Conservation (phyloP, 495 filamentous ascomycete species). For the Apodospora peruviana region DNA sequence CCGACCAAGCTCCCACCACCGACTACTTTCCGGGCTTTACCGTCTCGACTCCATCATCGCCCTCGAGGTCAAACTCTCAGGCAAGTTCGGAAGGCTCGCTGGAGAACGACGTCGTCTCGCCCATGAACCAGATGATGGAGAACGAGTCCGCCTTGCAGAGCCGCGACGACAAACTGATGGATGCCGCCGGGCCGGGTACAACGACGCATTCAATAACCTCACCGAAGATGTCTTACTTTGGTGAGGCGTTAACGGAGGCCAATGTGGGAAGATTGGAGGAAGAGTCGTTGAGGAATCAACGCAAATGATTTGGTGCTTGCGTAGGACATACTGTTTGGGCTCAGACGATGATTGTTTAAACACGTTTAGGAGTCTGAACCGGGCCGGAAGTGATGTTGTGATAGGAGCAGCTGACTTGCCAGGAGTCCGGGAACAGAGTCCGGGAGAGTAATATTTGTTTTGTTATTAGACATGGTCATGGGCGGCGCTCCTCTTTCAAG, state of each 20-base stretch:
- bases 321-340: too few relatives aligned
- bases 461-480: too few relatives aligned
- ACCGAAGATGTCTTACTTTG: slow-evolving; percentile 3
- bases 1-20: not conserved
- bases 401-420: too few relatives aligned
- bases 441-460: too few relatives aligned
- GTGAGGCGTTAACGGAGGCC: not conserved
- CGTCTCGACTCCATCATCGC: not conserved
- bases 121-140: slow-evolving; percentile 7
- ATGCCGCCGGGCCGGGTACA: slow-evolving; percentile 21
- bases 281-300: not conserved
- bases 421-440: too few relatives aligned
- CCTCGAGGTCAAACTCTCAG: not conserved
- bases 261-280: not conserved
- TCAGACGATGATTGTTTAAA: too few relatives aligned
- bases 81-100: not conserved
- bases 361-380: too few relatives aligned
- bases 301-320: too few relatives aligned
- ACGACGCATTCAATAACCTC: slow-evolving; percentile 5
- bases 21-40: slow-evolving; percentile 9
- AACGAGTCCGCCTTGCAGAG: slow-evolving; percentile 26
- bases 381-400: too few relatives aligned
- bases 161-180: slow-evolving; percentile 33
- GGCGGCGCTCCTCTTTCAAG: too few relatives aligned
- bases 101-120: not conserved